A percentile compares a stretch with the other conserved stretches of the same genome.
These are phyloP conservation scores for Aphanomyces euteiches DNA, from an alignment of 352 stramenopile species.

Conservation along the genomic window DNA sequence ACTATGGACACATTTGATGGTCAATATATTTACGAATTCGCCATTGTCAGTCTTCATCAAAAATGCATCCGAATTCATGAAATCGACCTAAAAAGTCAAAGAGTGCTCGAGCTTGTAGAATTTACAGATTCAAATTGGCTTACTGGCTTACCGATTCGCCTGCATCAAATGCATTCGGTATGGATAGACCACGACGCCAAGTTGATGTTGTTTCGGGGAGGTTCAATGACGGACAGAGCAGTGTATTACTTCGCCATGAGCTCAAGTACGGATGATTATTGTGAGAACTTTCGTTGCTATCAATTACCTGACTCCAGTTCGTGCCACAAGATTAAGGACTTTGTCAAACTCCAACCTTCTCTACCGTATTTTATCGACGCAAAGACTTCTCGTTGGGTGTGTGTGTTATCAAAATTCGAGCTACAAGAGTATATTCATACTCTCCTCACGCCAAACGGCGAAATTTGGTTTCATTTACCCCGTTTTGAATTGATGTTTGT, in stretches of 20 bases:
- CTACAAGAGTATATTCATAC: slow-evolving; percentile 24
- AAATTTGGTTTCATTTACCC: slow-evolving; percentile 38
- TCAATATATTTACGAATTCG: background rate
- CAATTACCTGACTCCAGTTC: background rate
- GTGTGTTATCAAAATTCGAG: background rate
- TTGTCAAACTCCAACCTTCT: background rate
- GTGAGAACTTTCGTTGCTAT: background rate
- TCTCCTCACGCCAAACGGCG: slow-evolving; percentile 42
- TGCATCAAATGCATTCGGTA: slow-evolving; percentile 4
- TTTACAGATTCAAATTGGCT: background rate
- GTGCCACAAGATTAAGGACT: background rate
- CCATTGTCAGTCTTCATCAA: background rate
- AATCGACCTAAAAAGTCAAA: background rate
- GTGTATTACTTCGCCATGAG: background rate
- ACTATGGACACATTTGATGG: background rate
- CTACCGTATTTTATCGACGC: background rate
- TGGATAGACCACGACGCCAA: background rate
- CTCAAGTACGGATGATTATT: background rate
- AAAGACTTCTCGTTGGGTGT: background rate
- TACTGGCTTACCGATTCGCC: background rate
- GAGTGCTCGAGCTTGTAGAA: background rate
- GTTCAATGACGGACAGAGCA: background rate
- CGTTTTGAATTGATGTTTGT: slow-evolving; percentile 33
- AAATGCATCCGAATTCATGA: background rate
- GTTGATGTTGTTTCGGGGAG: background rate